Evolutionary conservation across 1,139 yeast genomes (phyloP), one percentile per base, ranked within the genome.

Genomic region (Kodamaea sp.): DNA sequence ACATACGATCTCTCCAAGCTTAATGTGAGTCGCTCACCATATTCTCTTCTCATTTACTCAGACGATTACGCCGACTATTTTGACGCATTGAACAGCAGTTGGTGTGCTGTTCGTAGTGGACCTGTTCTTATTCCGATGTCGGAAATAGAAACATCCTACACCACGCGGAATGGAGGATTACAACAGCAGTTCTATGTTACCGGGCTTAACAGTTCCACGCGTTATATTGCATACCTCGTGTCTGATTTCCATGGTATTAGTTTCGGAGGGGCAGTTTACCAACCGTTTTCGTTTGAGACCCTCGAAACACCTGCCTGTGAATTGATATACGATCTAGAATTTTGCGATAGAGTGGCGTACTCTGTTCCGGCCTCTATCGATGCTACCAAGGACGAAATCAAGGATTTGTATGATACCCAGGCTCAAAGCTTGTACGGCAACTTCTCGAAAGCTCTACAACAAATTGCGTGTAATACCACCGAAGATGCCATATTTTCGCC

Each of bases 321-420:
- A 41, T 63, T 90, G 34, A 75, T 89, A 15, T 87, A 76, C 56
- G 84, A 79, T 40, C 63, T 92, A 36, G 80, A 76, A 1, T 88
- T 90, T 53, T 92, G 98, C 58, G 60, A 70, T 22, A 77, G 78
- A 32, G 94, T 90, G 22, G 95, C 96, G 0, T 92, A 89, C 59
- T 75, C 95, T 1, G 96, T 87, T 0, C 98, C 97, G 0, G 77
- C 83, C 4, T 63, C 78, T 36, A 51, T 50, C n/a, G 37, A 44
- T 7, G 39, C 42, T 5, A 22, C 52, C 11, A 54, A 53, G 16
- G 51, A 44, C 2, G 57, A 51, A 3, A 46, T 69, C n/a, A 52
- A 41, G 23, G 13, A 35, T 0, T 49, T 73, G 15, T 92, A 88
- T 53, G 97, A 92, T 51, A 49, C 65, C 26, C 64, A 79, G 44